These are phyloP conservation scores for Lanmaoa rubissima DNA, from an alignment of 768 basidiomycete species.

Conservation along the genomic window DNA sequence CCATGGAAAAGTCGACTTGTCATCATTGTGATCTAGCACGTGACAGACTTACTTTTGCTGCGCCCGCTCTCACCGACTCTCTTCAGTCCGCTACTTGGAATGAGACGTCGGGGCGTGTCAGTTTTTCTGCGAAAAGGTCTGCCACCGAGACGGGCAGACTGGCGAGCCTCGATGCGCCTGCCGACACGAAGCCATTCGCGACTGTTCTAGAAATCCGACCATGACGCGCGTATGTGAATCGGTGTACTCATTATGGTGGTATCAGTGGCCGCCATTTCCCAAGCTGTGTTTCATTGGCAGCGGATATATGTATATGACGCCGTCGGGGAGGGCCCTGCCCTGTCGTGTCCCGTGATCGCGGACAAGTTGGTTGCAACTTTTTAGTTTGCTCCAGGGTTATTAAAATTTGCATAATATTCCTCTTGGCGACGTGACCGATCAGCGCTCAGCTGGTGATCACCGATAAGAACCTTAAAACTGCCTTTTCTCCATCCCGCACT, in stretches of 20 bases:
- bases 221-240: neutral
- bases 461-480: neutral
- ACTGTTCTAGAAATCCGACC: neutral
- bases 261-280: neutral
- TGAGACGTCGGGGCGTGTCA: neutral
- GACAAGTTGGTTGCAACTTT: too few relatives aligned
- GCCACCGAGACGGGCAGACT: neutral
- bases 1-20: neutral
- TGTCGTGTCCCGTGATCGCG: too few relatives aligned
- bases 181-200: neutral
- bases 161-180: neutral
- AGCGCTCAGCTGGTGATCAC: neutral
- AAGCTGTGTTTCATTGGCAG: neutral
- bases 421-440: neutral
- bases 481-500: neutral
- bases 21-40: neutral
- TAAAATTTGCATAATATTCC: neutral
- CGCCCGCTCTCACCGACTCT: neutral
- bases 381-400: neutral
- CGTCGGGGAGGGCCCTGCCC: neutral
- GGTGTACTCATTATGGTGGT: neutral
- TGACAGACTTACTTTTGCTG: neutral
- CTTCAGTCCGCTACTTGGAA: neutral
- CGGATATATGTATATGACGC: too few relatives aligned
- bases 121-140: neutral